A percentile compares a stretch with the other conserved stretches of the same genome.
Evolutionary conservation across 768 basidiomycete species (phyloP).

Genomic region (Gymnopilus dilepis): DNA sequence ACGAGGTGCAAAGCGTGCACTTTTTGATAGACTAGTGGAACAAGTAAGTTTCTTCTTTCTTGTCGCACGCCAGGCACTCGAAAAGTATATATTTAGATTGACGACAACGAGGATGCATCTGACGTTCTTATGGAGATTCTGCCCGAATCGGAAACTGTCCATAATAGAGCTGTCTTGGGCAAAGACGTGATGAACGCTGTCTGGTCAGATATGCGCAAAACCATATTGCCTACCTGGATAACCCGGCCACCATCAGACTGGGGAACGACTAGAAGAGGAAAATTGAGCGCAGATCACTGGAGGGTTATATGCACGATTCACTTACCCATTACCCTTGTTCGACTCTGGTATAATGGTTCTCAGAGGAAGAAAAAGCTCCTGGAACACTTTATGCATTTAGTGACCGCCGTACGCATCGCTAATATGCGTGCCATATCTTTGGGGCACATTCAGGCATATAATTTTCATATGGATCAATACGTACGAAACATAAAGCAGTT

Average conservation of each 20-base stretch:
- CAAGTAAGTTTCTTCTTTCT: not conserved
- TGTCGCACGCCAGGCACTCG: no score
- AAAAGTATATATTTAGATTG: not conserved
- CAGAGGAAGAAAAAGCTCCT: slow-evolving; percentile 27
- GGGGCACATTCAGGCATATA: slow-evolving; percentile 26
- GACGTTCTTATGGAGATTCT: slow-evolving; percentile 5
- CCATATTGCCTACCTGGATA: slow-evolving; percentile 37
- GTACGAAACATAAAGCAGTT: not conserved
- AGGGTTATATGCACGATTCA: slow-evolving; percentile 33
- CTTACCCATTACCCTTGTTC: slow-evolving; percentile 34
- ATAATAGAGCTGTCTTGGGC: slow-evolving; percentile 31
- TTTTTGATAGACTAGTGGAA: slow-evolving; percentile 18
- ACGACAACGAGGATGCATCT: not conserved
- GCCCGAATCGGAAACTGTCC: not conserved
- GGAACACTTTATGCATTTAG: slow-evolving; percentile 35
- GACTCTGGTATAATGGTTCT: slow-evolving; percentile 24
- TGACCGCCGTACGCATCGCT: slow-evolving; percentile 27
- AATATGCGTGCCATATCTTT: slow-evolving; percentile 25
- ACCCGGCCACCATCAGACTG: slow-evolving; percentile 34
- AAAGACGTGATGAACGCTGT: slow-evolving; percentile 32
- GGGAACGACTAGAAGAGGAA: slow-evolving; percentile 35
- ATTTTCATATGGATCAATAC: slow-evolving; percentile 27
- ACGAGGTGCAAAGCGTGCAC: slow-evolving; percentile 10
- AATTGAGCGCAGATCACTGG: slow-evolving; percentile 39
- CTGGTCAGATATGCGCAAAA: slow-evolving; percentile 35